phyloP scores from a whole-genome alignment of 176 grass and related monocot genomes.

The Aegilops sharonensis region DNA sequence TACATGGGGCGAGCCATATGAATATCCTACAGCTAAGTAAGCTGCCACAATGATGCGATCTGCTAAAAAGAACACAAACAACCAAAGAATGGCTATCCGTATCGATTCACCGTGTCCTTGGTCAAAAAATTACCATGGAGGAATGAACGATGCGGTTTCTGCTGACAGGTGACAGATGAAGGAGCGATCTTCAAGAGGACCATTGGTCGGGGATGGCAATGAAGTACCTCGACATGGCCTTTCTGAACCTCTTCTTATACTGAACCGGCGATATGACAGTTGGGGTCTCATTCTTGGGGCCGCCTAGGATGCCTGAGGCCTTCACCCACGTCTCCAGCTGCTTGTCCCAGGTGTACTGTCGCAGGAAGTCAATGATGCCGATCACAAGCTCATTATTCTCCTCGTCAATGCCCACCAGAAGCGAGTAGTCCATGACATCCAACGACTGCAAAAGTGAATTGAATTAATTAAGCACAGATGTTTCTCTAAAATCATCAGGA shows the following conservation, averaged over 20 bases:
- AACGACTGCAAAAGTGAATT: constrained; percentile 45
- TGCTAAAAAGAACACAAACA: constrained; percentile 17
- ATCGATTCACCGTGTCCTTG: not conserved
- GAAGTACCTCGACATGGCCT: constrained; percentile 95
- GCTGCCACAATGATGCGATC: constrained; percentile 25
- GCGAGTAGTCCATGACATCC: constrained; percentile 91
- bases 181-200: constrained; percentile 27
- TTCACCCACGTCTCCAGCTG: constrained; percentile 97
- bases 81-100: constrained; percentile 37
- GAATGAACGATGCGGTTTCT: not conserved
- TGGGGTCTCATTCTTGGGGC: constrained; percentile 66
- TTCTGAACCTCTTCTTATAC: constrained; percentile 95
- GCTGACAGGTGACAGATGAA: not conserved
- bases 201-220: constrained; percentile 58
- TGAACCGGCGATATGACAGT: constrained; percentile 78
- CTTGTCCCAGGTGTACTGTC: constrained; percentile 96
- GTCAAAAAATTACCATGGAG: constrained; percentile 20
- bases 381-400: constrained; percentile 74
- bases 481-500: constrained; percentile 1
- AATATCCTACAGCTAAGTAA: constrained; percentile 33
- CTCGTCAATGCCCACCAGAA: constrained; percentile 74
- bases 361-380: constrained; percentile 89
- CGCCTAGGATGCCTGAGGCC: constrained; percentile 82
- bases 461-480: not conserved
- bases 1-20: constrained; percentile 25